Evolutionary conservation across 78 protist species (phyloP), one percentile per base, ranked within the genome.

Genomic region (Guillardia theta): DNA sequence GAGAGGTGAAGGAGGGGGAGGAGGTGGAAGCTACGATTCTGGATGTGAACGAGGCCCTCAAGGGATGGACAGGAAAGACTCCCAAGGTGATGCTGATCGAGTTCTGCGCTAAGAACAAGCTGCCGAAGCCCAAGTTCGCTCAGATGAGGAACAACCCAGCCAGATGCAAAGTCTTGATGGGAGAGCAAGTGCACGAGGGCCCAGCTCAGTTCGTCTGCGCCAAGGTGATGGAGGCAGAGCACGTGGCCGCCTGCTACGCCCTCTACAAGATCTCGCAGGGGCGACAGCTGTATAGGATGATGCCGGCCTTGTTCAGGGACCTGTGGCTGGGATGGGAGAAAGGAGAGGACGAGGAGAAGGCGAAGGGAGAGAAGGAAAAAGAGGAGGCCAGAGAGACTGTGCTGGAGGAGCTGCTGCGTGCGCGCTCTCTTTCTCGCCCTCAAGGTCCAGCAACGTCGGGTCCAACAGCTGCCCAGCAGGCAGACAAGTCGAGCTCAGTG

Each of bases 321-420:
- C 80, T 64, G 44, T 64, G 80, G 80, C 80, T 64, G 44, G 80
- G 10, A 6, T 64, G 80, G 80, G 80, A 64, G 80, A 53, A 53
- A 53, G 33, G 18, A 53, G 62, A 53, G 62, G 33, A 21, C 18
- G 62, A 53, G 33, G 62, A 18, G 12, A 53, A 53, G 62, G 12
- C 62, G 33, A 53, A 53, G 18, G 62, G 62, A 21, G 12, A 53
- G 12, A 12, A 53, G 33, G 18, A 53, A n/a, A n/a, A n/a, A n/a
- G n/a, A n/a, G n/a, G n/a, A n/a, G n/a, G n/a, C n/a, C n/a, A n/a
- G n/a, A n/a, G n/a, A n/a, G n/a, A n/a, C n/a, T n/a, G 64, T 19
- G 33, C 64, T 53, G 33, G 64, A 53, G n/a, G 41, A 21, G 80
- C 80, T 21, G 10, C 41, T 8, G 19, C 80, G 12, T 19, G 10